Base-by-base conservation (phyloP, 2,329 filamentous ascomycete genomes). In the Paraphaeosphaeria sporulosa region DNA sequence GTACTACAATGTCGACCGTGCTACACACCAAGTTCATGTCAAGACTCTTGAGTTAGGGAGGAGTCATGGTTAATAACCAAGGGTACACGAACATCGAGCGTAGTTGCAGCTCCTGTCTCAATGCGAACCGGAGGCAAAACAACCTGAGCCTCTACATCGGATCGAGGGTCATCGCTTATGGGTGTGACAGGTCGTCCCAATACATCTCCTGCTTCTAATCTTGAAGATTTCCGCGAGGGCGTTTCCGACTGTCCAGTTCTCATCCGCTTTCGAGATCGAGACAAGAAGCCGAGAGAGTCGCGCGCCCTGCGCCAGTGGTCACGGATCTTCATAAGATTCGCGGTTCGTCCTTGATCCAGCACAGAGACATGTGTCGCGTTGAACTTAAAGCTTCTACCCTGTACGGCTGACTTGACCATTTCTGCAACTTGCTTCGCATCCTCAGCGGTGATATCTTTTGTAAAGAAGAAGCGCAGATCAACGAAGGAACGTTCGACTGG, bases 381-480 rank as follows among this genome's bases (percentile, higher is more conserved):
- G 3, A 61, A 19, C 10, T 38, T 5, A 3, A 47, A 34, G 2
- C 43, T 43, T 15, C 15, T 32, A n/a, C 47, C 44, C 5, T 40
- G 17, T 0, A 61, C 51, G 5, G 57, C 8, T 12, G 59, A 46
- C 9, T 23, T 52, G 30, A 58, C 44, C 48, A 61, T 43, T 3
- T 46, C 23, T 7, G 55, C 55, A 4, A 58, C 55, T 8, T 15
- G 15, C n/a, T 51, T 34, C 13, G 23, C 59, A 10, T 61, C 57
- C 6, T 57, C 32, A 6, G 19, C 30, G 2, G 23, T 44, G 8
- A 64, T 43, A 0, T 19, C 42, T 10, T 47, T 43, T 34, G 49
- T 62, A 55, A 66, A 66, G 32, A 47, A 53, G 23, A 66, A 48
- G 5, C 64, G 59, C 12, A 66, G 17, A 15, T 61, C 61, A 40